Evolutionary conservation across 2,329 filamentous ascomycete species (phyloP), one percentile per base, ranked within the genome.

Genomic region (Fusarium concolor): DNA sequence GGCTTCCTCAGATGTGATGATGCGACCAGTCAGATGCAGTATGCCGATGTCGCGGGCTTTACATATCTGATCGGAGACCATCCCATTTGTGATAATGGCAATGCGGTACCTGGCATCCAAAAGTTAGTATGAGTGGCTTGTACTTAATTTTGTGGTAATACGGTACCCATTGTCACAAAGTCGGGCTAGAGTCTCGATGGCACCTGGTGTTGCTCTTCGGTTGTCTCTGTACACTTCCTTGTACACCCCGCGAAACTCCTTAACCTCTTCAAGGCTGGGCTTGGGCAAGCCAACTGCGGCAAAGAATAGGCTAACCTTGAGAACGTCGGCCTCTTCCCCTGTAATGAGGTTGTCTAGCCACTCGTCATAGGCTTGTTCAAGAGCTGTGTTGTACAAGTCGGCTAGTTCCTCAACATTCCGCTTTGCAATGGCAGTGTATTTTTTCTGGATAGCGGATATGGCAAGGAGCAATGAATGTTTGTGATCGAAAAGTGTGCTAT

Each of bases 401-500:
- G 47, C 15, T 2, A 67, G 31, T 10, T 33, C 20, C 5, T 62
- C n/a, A 12, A 44, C 7, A 6, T 24, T 12, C 2, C 24, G 29
- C 2, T 10, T 15, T 3, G 31, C 37, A 8, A 65, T 20, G 2
- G 11, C 4, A 10, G 28, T 8, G 15, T 37, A 54, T 29, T 44
- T 22, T 17, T 28, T 8, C 22, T 54, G 47, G 5, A 61, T 20
- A 6, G 47, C 52, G 5, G 39, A 31, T n/a, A 51, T 41, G 4
- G 50, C 60, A 14, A 26, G 17, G 3, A 15, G 22, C 3, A 67
- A 17, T 4, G 61, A 61, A 29, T 57, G 52, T 17, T 20, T 2
- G 14, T 65, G 52, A 10, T 65, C 64, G 37, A 52, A 67, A 15
- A 65, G 56, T 9, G 61, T 67, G n/a, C 38, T 29, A 11, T 65